These are phyloP conservation scores for Heimioporus punctisporus DNA, from an alignment of 1,284 basidiomycete genomes.

Conservation along the genomic window DNA sequence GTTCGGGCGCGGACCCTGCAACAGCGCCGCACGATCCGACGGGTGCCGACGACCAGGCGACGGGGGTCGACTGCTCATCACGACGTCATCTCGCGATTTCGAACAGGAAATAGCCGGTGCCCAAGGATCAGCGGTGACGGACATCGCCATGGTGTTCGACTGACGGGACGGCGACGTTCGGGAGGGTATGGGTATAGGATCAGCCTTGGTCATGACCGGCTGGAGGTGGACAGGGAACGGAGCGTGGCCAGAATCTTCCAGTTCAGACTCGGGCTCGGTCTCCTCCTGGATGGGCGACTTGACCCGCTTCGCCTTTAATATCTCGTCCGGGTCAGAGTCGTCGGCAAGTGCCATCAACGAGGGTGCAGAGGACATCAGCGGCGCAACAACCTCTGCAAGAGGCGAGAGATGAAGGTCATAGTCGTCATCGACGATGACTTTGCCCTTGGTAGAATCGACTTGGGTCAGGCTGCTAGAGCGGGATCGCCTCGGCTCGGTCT, in stretches of 20 bases:
- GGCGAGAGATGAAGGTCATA: constrained; percentile 41
- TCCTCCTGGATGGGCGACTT: constrained; percentile 24
- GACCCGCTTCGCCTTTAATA: constrained; percentile 25
- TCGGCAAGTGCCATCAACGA: constrained; percentile 36
- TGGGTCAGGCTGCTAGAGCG: constrained; percentile 21
- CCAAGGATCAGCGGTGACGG: constrained; percentile 29
- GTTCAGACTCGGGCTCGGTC: constrained; percentile 26
- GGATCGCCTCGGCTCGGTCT: constrained; percentile 26
- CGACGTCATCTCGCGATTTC: constrained; percentile 29
- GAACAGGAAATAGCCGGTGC: constrained; percentile 22
- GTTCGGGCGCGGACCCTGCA: constrained; percentile 18
- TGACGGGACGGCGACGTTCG: constrained; percentile 33
- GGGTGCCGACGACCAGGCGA: constrained; percentile 27
- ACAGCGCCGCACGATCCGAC: constrained; percentile 15
- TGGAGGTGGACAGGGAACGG: constrained; percentile 36
- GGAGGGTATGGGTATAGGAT: constrained; percentile 34
- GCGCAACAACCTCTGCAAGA: constrained; percentile 34
- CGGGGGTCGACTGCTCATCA: constrained; percentile 30
- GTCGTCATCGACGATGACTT: constrained; percentile 30
- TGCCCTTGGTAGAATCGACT: constrained; percentile 25
- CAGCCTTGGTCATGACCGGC: constrained; percentile 22
- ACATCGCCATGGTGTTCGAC: constrained; percentile 30
- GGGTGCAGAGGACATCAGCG: constrained; percentile 33
- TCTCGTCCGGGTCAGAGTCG: constrained; percentile 34
- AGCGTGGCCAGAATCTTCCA: constrained; percentile 21